Conservation (phyloP, 2,329 filamentous ascomycete species). For the Cercospora sp. region DNA sequence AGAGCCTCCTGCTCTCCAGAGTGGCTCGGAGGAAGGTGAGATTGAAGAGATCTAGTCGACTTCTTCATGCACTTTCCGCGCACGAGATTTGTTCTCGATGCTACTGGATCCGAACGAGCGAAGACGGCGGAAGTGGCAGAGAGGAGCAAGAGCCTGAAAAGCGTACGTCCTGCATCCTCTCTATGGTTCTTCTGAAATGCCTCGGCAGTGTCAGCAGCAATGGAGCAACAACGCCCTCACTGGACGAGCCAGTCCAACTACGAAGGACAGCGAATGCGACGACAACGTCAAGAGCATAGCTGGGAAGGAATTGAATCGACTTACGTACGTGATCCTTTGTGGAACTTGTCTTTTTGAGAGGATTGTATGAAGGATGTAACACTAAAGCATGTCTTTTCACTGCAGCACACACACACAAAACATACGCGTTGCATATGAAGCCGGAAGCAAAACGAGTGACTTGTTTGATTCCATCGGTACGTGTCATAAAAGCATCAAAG, state of each 20-base stretch:
- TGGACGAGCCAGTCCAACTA: no score
- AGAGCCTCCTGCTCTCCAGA: conserved; percentile 63
- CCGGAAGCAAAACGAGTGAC: neutral
- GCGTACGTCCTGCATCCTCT: neutral
- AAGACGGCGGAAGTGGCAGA: neutral
- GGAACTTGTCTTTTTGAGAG: neutral
- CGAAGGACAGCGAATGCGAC: no score
- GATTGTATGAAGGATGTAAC: neutral
- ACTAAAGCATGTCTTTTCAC: neutral
- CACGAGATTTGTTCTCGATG: neutral
- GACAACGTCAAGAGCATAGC: neutral
- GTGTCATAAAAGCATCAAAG: conserved; percentile 6
- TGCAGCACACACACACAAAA: neutral
- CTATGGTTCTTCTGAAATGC: neutral
- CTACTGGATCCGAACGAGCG: neutral
- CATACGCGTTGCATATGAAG: neutral
- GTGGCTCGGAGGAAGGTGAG: conserved; percentile 95
- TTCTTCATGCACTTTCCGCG: neutral
- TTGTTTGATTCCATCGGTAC: conserved; percentile 11
- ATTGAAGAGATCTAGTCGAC: conserved; percentile 71
- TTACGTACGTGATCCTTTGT: neutral
- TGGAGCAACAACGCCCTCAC: no score
- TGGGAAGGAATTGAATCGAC: neutral
- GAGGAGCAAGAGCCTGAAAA: neutral
- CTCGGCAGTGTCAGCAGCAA: neutral